Evolutionary conservation across 306 rosid species (phyloP).

Genomic region (Clitoria ternatea): DNA sequence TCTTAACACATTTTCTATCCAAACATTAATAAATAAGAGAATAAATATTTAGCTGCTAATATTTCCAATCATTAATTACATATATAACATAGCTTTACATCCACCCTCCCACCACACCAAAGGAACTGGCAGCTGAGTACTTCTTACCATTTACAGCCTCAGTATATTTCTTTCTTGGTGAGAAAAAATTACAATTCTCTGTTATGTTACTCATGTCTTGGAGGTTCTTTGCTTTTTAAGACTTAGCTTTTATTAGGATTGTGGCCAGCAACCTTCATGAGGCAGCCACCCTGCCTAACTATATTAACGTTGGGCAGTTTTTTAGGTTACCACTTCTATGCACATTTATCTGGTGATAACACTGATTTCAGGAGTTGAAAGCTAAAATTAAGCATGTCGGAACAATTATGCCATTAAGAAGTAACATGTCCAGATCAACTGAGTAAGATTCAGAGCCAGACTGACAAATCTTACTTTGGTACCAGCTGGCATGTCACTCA

Average conservation of each 20-base stretch:
- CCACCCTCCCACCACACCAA: not conserved
- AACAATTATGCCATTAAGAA: constrained; percentile 12
- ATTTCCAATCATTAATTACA: not conserved
- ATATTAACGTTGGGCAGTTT: not conserved
- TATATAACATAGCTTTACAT: not conserved
- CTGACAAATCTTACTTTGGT: constrained; percentile 66
- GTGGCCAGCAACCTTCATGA: not conserved
- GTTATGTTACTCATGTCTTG: constrained; percentile 4
- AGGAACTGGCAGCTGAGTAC: constrained; percentile 5
- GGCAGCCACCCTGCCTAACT: constrained; percentile 1
- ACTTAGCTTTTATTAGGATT: not conserved
- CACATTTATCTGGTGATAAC: not conserved
- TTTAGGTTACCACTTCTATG: not conserved
- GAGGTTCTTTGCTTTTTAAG: not conserved
- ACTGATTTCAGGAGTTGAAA: not conserved
- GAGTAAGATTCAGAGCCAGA: not conserved
- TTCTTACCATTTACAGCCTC: not conserved
- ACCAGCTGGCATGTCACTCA: constrained; percentile 96
- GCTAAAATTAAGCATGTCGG: not conserved
- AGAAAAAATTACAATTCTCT: not conserved
- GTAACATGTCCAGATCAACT: not conserved
- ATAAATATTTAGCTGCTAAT: not conserved
- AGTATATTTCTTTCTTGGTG: not conserved
- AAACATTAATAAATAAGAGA: not conserved
- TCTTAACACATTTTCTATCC: constrained; percentile 4